Conservation (phyloP, 768 basidiomycete genomes). For the Tulasnella calospora region DNA sequence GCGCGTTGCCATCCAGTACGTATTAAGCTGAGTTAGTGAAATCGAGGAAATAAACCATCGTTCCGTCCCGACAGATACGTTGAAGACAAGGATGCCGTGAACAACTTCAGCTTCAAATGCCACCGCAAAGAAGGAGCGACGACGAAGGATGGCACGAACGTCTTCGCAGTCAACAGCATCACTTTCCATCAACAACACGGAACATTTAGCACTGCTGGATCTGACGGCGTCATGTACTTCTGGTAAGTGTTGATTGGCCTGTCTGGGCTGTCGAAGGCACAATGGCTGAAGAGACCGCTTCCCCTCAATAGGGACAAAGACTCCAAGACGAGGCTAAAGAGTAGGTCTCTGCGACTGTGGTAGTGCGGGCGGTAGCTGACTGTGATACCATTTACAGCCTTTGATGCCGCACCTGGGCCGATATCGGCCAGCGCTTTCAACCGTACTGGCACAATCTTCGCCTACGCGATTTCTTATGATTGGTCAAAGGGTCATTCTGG, state of each 20-base stretch:
- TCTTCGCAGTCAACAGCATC: conserved; percentile 82
- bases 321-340: conserved; percentile 84
- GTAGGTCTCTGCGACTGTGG: conserved; percentile 42
- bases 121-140: conserved; percentile 56
- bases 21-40: conserved; percentile 26
- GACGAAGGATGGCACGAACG: conserved; percentile 60
- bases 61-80: conserved; percentile 5
- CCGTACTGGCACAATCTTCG: conserved; percentile 81
- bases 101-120: conserved; percentile 88
- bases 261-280: background rate
- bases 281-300: background rate
- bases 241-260: conserved; percentile 39
- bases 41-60: background rate
- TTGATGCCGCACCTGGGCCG: conserved; percentile 69
- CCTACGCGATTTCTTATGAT: conserved; percentile 88
- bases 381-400: conserved; percentile 44
- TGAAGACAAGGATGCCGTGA: conserved; percentile 38
- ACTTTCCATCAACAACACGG: conserved; percentile 79
- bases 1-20: conserved; percentile 92
- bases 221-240: conserved; percentile 84
- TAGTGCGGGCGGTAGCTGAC: background rate
- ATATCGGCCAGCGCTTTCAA: conserved; percentile 81
- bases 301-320: conserved; percentile 65
- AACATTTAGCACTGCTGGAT: conserved; percentile 78
- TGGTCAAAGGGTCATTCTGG: conserved; percentile 91